A percentile compares a stretch with the other conserved stretches of the same genome.
phyloP scores from a whole-genome alignment of 139 green algal genomes.

The Volvox africanus region DNA sequence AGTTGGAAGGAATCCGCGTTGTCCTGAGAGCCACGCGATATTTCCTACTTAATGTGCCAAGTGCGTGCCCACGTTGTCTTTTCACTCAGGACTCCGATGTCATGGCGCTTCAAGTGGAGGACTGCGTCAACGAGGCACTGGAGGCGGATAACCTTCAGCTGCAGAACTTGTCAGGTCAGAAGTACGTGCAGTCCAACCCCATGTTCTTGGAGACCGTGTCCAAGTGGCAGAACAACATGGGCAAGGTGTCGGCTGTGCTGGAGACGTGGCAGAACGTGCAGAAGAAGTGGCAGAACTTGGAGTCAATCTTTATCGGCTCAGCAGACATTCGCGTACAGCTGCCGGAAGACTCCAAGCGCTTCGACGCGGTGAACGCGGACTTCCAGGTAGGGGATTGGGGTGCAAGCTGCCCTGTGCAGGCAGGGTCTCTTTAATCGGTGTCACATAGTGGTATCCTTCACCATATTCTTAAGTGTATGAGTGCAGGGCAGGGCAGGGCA shows the following conservation, averaged over 20 bases:
- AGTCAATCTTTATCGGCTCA: conserved; percentile 88
- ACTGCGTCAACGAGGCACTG: conserved; percentile 80
- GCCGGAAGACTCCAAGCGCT: conserved; percentile 81
- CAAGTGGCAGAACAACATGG: conserved; percentile 88
- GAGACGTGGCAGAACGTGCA: conserved; percentile 88
- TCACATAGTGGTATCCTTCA: too few relatives aligned
- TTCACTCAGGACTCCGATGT: conserved; percentile 72
- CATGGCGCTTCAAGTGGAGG: conserved; percentile 72
- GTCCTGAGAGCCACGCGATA: too few relatives aligned
- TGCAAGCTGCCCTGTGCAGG: too few relatives aligned
- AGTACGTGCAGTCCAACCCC: conserved; percentile 92
- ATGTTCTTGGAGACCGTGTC: conserved; percentile 88
- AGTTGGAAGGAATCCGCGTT: too few relatives aligned
- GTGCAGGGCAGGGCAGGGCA: conserved; percentile 79
- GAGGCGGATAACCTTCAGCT: conserved; percentile 91
- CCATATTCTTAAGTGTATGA: too few relatives aligned
- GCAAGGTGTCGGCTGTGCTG: conserved; percentile 85
- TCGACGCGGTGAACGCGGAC: conserved; percentile 84
- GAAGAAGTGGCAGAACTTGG: conserved; percentile 88
- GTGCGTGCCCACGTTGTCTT: too few relatives aligned
- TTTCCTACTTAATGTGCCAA: too few relatives aligned
- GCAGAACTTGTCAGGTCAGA: conserved; percentile 93
- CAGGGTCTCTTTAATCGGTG: too few relatives aligned
- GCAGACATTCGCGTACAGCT: conserved; percentile 93
- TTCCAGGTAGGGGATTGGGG: conserved; percentile 66